phyloP scores from a whole-genome alignment of 2,329 filamentous ascomycete genomes.

The Colletotrichum spaethianum region DNA sequence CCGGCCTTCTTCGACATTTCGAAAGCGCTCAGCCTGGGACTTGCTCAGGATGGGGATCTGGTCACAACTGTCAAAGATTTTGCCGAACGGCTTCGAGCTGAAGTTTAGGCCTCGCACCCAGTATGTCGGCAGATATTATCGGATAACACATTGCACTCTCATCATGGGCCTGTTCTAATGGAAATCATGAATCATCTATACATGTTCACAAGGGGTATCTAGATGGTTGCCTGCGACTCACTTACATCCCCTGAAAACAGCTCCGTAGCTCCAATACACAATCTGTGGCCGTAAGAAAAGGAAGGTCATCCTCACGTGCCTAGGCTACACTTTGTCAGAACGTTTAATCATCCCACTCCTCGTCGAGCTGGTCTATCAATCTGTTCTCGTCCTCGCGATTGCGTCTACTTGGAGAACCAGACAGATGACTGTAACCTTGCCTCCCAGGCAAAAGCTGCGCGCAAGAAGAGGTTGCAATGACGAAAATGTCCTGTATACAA shows the following conservation, averaged over 20 bases:
- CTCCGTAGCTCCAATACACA: constrained; percentile 11
- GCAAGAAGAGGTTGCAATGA: constrained; percentile 79
- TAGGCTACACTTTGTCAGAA: neutral
- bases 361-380: constrained; percentile 94
- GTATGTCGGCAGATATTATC: neutral
- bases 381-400: constrained; percentile 88
- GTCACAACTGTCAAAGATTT: constrained; percentile 49
- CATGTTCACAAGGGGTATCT: constrained; percentile 38
- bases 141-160: neutral
- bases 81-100: constrained; percentile 9
- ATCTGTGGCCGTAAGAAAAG: neutral
- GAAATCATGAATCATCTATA: constrained; percentile 34
- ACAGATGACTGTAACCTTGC: constrained; percentile 77
- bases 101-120: neutral
- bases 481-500: constrained; percentile 70
- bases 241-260: constrained; percentile 17
- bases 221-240: constrained; percentile 37
- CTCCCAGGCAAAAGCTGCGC: constrained; percentile 74
- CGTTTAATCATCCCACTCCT: constrained; percentile 91
- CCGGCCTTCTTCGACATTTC: constrained; percentile 65
- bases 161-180: too few species aligned
- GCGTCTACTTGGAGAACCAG: constrained; percentile 65
- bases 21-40: constrained; percentile 67
- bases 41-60: constrained; percentile 60
- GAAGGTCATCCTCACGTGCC: neutral